Evolutionary conservation across 768 basidiomycete species (phyloP).

Genomic region (Pulveroboletus sp.): DNA sequence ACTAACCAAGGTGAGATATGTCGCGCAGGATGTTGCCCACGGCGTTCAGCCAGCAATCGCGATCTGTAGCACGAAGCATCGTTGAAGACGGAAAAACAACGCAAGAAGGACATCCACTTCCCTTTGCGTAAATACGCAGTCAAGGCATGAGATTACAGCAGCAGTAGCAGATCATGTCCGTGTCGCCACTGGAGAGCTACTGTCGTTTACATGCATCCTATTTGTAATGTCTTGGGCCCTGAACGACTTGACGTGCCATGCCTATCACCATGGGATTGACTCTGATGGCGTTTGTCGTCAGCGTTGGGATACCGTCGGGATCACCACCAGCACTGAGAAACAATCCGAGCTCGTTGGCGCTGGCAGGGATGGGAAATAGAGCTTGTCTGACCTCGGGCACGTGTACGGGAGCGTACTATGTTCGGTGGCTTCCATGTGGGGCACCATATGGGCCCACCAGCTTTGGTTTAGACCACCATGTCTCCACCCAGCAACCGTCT

Average conservation of each 20-base stretch:
- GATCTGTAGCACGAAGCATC: slow-evolving; percentile 67
- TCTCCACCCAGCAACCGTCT: slow-evolving; percentile 35
- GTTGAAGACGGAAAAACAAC: slow-evolving; percentile 86
- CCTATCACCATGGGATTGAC: slow-evolving; percentile 14
- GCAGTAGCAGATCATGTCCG: slow-evolving; percentile 20
- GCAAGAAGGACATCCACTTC: slow-evolving; percentile 94
- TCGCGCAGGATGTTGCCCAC: not conserved
- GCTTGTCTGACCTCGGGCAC: slow-evolving; percentile 16
- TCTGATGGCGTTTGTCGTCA: not conserved
- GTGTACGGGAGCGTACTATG: slow-evolving; percentile 20
- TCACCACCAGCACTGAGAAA: not conserved
- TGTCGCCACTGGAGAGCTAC: slow-evolving; percentile 11
- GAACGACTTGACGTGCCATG: slow-evolving; percentile 32
- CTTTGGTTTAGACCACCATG: slow-evolving; percentile 37
- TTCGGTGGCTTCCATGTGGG: slow-evolving; percentile 20
- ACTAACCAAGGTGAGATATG: slow-evolving; percentile 70
- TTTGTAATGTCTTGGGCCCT: slow-evolving; percentile 39
- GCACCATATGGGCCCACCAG: slow-evolving; percentile 6
- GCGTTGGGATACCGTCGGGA: not conserved
- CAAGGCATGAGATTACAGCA: slow-evolving; percentile 61
- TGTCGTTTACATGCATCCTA: slow-evolving; percentile 28
- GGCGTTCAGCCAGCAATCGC: slow-evolving; percentile 4
- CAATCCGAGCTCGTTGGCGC: not conserved
- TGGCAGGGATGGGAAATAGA: slow-evolving; percentile 5
- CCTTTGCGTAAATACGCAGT: slow-evolving; percentile 91